Evolutionary conservation across 768 basidiomycete species (phyloP), one percentile per base, ranked within the genome.

Genomic region (Lactarius quietus): DNA sequence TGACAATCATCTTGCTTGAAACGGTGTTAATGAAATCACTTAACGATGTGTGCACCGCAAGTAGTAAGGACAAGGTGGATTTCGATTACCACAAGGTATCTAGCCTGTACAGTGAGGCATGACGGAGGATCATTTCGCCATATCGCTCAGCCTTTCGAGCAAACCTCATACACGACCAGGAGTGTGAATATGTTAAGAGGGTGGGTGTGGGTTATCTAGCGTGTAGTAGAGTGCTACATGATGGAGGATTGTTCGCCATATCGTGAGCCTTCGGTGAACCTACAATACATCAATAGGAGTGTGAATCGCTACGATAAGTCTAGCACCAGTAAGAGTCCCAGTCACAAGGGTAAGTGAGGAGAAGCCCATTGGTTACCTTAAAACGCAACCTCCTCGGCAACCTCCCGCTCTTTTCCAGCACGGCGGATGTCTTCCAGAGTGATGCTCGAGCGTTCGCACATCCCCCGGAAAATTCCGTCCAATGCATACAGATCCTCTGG

Each of bases 371-470:
- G 48, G 48, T 14, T 23, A 6, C 12, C 45, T 51, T 23, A 51
- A 12, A 15, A 51, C 12, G 26, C 56, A 23, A 63, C 20, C 23
- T 59, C 56, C 4, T 66, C 61, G 8, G 31, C 52, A 7, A 35
- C 51, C 57, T 62, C 69, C 39, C 57, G 65, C 43, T 63, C 67
- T 63, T 76, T 76, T 29, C 71, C 75, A 15, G 79, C 80, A 33
- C 64, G 73, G 62, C 73, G 75, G 64, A 94, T 85, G 73, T 95
- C 93, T 41, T 88, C 85, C 14, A 88, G 72, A 18, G 84, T 80
- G 67, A 95, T 91, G 36, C 83, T 83, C n/a, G 89, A 90, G 63
- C 85, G 85, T 33, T 92, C 87, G 71, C 92, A 94, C 92, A 96
- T 95, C 55, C 86, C 84, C 43, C 85, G 82, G 80, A 95, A 95